These are phyloP conservation scores for Boletus sp. DNA, from an alignment of 1,284 basidiomycete species.

Conservation along the genomic window DNA sequence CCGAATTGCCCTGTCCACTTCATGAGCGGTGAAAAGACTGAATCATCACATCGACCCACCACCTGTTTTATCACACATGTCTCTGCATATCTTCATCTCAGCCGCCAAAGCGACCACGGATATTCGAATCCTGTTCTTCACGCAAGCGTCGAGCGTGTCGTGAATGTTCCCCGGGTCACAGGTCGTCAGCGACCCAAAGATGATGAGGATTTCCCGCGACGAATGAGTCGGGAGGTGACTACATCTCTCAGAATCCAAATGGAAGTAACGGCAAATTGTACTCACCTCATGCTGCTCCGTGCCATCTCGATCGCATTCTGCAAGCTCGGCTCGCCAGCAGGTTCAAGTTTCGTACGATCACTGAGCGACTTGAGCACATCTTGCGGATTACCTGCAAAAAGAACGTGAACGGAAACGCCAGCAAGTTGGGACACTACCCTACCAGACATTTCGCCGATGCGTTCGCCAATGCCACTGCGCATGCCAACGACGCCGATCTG, in stretches of 20 bases:
- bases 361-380: conserved; percentile 84
- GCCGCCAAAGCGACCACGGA: conserved; percentile 91
- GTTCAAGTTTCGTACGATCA: conserved; percentile 86
- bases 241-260: conserved; percentile 8
- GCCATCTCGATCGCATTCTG: conserved; percentile 98
- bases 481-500: conserved; percentile 94
- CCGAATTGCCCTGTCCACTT: conserved; percentile 75
- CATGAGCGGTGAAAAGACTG: conserved; percentile 7
- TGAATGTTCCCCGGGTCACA: conserved; percentile 97
- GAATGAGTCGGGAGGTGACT: conserved; percentile 95
- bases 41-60: conserved; percentile 45
- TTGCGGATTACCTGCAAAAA: conserved; percentile 79
- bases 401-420: conserved; percentile 1
- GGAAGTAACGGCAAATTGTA: conserved; percentile 14
- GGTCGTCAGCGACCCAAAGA: conserved; percentile 94
- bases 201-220: conserved; percentile 88
- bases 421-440: conserved; percentile 21
- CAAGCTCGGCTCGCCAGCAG: conserved; percentile 88
- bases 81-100: conserved; percentile 96
- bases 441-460: conserved; percentile 88
- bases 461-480: conserved; percentile 83
- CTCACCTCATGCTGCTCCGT: conserved; percentile 79
- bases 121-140: conserved; percentile 82
- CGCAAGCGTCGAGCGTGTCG: conserved; percentile 80
- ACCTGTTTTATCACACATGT: conserved; percentile 84